Evolutionary conservation across 2,329 filamentous ascomycete genomes (phyloP), one percentile per base, ranked within the genome.

Genomic region (Aspergillus brunneoviolaceus): DNA sequence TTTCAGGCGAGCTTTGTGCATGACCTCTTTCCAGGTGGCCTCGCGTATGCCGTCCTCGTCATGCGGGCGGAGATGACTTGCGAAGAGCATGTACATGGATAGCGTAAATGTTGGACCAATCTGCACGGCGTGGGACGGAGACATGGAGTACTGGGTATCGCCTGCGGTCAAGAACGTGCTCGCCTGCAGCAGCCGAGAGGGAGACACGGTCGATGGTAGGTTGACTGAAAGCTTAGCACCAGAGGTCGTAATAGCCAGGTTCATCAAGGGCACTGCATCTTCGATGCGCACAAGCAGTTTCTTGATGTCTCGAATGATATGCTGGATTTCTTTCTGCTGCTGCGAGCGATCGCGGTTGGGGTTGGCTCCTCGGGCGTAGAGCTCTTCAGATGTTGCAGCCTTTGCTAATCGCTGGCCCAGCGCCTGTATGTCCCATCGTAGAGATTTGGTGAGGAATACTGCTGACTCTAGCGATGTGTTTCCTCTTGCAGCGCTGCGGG

Each of bases 31-130:
- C 95, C 95, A 98, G 0, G 93, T 89, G 0, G 92, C 81, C 77
- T 87, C 76, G 77, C 89, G 72, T 65, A 87, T 67, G 68, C 85
- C 77, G 73, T 86, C 76, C 76, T 86, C 76, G 67, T 84, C 80
- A 19, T 84, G 81, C 2, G 81, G 78, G 45, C 85, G 77, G 49
- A 88, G 80, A 74, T 98, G 92, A 1, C 92, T 90, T 2, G 88
- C 83, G 69, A 98, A 99, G 0, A 98, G 84, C 92, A 98, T 97
- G 75, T 98, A 99, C 66, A 98, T 79, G 0, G 93, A 96, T 7
- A 98, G 76, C 0, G 86, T 89, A 70, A 97, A 98, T 0, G 88
- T 86, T 0, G 94, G 92, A 0, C 95, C 95, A 61, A 98, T 89
- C 71, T 97, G 92, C 50, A 91, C 87, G 0, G 89, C 83, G 10